phyloP scores from a whole-genome alignment of 495 filamentous ascomycete species.

The Xanthoparmelia taractica region DNA sequence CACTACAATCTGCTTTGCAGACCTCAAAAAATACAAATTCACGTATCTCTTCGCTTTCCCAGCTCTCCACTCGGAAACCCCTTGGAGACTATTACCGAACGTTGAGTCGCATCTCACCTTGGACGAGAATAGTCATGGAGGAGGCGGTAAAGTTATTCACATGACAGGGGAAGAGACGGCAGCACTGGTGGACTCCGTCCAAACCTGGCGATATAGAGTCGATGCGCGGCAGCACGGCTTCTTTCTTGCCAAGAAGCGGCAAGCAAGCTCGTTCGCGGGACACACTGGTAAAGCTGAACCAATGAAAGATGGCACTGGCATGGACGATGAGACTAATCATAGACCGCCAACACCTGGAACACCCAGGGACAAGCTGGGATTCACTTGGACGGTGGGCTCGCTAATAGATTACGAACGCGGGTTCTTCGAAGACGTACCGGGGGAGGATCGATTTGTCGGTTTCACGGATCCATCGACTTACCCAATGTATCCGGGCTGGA shows the following conservation, averaged over 20 bases:
- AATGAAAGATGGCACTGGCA: constrained; percentile 14
- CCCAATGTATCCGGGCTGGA: constrained; percentile 77
- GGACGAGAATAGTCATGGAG: constrained; percentile 26
- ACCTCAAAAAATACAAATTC: constrained; percentile 93
- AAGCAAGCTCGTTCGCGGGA: constrained; percentile 16
- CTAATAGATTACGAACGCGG: constrained; percentile 73
- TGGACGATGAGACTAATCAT: constrained; percentile 25
- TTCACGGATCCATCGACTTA: constrained; percentile 94
- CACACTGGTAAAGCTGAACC: background rate
- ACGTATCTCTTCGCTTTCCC: constrained; percentile 94
- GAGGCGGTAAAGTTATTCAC: constrained; percentile 33
- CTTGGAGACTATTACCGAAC: constrained; percentile 51
- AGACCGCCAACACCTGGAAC: constrained; percentile 34
- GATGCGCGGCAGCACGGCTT: constrained; percentile 85
- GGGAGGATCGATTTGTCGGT: constrained; percentile 67
- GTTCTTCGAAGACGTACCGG: constrained; percentile 66
- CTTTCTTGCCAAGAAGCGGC: constrained; percentile 77
- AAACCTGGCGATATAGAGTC: constrained; percentile 74
- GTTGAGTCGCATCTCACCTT: background rate
- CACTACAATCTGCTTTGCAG: constrained; percentile 82
- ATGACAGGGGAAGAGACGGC: constrained; percentile 61
- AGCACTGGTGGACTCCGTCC: constrained; percentile 65
- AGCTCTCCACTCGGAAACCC: constrained; percentile 76
- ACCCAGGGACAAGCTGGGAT: constrained; percentile 44
- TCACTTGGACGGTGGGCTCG: constrained; percentile 65